A percentile compares a stretch with the other conserved stretches of the same genome.
These are phyloP conservation scores for Phanerochaete carnosa DNA, from an alignment of 768 basidiomycete species.

Conservation along the genomic window DNA sequence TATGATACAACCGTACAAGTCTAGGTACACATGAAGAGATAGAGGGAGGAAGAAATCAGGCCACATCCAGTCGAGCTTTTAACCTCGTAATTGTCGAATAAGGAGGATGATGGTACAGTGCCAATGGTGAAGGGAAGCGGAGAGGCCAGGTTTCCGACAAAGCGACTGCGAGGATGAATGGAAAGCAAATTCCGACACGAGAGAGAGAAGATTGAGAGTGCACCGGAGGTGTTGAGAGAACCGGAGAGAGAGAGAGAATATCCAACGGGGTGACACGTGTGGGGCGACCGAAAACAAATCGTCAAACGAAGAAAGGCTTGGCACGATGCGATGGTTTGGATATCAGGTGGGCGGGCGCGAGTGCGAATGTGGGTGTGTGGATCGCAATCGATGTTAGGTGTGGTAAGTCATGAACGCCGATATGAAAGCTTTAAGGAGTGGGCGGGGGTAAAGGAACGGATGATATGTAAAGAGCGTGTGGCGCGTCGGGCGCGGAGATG, in stretches of 20 bases:
- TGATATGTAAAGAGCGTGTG: background rate
- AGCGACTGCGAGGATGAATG: background rate
- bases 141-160: background rate
- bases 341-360: background rate
- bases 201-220: background rate
- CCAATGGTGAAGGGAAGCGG: background rate
- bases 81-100: conserved; percentile 5
- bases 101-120: background rate
- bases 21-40: background rate
- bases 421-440: background rate
- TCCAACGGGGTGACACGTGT: background rate
- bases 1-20: conserved; percentile 4
- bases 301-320: background rate
- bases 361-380: background rate
- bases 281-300: background rate
- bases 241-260: background rate
- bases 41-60: background rate
- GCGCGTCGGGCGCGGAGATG: background rate
- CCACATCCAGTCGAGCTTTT: background rate
- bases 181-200: background rate
- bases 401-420: background rate
- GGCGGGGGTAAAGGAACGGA: background rate
- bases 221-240: background rate
- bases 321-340: background rate
- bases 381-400: background rate